Conservation (phyloP, 2,329 filamentous ascomycete species). For the Apiospora kogelbergensis region DNA sequence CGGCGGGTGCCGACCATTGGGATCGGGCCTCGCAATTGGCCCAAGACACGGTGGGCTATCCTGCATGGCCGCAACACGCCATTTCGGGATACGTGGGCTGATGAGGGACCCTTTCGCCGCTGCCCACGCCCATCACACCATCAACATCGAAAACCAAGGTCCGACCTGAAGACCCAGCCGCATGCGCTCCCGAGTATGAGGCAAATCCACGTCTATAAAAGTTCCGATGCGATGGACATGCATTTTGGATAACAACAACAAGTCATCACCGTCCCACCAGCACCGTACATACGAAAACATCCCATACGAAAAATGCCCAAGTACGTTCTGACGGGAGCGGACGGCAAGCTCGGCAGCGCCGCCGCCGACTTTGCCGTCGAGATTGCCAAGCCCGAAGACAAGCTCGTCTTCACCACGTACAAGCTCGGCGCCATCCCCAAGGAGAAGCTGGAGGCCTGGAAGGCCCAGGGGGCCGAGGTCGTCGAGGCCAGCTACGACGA, state of each 20-base stretch:
- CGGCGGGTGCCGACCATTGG: not conserved
- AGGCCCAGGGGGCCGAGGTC: conserved; percentile 13
- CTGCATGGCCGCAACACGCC: conserved; percentile 2
- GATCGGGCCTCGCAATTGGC: not conserved
- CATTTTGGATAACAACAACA: not conserved
- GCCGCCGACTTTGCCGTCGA: conserved; percentile 18
- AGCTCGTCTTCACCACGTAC: conserved; percentile 18
- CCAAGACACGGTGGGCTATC: not conserved
- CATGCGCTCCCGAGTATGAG: not conserved
- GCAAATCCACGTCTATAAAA: not conserved
- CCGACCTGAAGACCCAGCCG: not conserved
- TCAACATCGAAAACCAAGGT: not conserved
- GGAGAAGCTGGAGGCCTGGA: conserved; percentile 12
- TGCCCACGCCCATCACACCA: not conserved
- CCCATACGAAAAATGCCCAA: conserved; percentile 15
- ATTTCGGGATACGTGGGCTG: not conserved
- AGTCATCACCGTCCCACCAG: not conserved
- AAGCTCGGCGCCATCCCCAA: conserved; percentile 11
- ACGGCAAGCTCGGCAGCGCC: conserved; percentile 18
- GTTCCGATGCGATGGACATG: not conserved
- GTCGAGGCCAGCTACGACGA: conserved; percentile 18
- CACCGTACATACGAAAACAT: not conserved
- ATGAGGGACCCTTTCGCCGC: not conserved
- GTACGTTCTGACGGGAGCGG: conserved; percentile 19
- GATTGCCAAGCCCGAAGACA: conserved; percentile 16